phyloP scores from a whole-genome alignment of 768 basidiomycete genomes.

The Saitozyma podzolica region DNA sequence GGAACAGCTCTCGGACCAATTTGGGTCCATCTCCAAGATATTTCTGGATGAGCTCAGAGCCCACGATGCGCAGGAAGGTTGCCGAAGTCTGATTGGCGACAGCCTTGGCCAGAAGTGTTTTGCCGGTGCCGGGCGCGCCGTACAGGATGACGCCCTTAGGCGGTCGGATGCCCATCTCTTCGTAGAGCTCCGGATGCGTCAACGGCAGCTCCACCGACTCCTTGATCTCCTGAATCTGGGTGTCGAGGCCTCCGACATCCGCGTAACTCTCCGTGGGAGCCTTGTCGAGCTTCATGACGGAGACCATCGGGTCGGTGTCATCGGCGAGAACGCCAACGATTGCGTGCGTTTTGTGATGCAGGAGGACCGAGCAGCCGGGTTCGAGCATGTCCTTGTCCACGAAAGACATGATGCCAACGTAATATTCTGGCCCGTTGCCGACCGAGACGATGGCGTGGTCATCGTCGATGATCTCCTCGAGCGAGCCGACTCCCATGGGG shows the following conservation, averaged over 20 bases:
- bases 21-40: slow-evolving; percentile 99
- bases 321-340: slow-evolving; percentile 95
- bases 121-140: slow-evolving; percentile 97
- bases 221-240: slow-evolving; percentile 99
- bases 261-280: slow-evolving; percentile 98
- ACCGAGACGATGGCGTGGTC: slow-evolving; percentile 87
- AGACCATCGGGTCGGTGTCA: slow-evolving; percentile 92
- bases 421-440: slow-evolving; percentile 90
- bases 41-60: slow-evolving; percentile 97
- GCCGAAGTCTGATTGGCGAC: slow-evolving; percentile 98
- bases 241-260: slow-evolving; percentile 94
- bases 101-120: slow-evolving; percentile 94
- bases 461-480: slow-evolving; percentile 76
- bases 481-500: slow-evolving; percentile 96
- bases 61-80: slow-evolving; percentile 94
- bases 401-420: slow-evolving; percentile 95
- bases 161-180: slow-evolving; percentile 99
- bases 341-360: slow-evolving; percentile 94
- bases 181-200: slow-evolving; percentile 96
- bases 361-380: slow-evolving; percentile 88
- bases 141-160: slow-evolving; percentile 99
- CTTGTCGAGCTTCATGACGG: slow-evolving; percentile 98
- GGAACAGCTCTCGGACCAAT: slow-evolving; percentile 93
- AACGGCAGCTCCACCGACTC: slow-evolving; percentile 97
- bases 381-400: slow-evolving; percentile 98